These are phyloP conservation scores for Curvularia eragrostidis DNA, from an alignment of 2,329 filamentous ascomycete genomes.

Conservation along the genomic window DNA sequence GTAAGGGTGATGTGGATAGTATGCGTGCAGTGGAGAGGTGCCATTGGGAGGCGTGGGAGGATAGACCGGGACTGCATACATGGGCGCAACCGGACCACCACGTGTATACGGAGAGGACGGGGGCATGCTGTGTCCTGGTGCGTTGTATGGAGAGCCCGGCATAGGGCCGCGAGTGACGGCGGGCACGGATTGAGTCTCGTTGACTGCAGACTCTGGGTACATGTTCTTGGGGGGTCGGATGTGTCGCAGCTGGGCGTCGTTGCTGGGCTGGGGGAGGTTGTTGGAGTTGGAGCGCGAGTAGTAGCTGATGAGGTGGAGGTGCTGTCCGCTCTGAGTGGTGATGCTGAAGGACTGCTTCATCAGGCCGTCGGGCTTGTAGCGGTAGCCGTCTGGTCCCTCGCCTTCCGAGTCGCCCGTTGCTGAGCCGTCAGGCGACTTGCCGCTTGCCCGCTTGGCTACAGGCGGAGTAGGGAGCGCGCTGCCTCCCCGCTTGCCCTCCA, in stretches of 20 bases:
- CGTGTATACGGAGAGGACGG: constrained; percentile 61
- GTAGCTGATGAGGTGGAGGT: constrained; percentile 97
- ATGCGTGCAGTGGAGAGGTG: constrained; percentile 53
- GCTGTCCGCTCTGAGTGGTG: constrained; percentile 86
- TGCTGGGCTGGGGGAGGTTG: constrained; percentile 80
- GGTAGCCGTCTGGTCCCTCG: constrained; percentile 59
- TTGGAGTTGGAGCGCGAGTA: constrained; percentile 81
- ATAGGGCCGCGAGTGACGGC: constrained; percentile 79
- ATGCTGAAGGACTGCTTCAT: constrained; percentile 99
- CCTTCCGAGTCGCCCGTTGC: constrained; percentile 84
- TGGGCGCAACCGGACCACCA: constrained; percentile 50
- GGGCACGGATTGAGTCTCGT: constrained; percentile 80
- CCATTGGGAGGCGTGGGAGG: constrained; percentile 52
- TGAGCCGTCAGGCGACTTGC: constrained; percentile 82
- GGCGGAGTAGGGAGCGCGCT: constrained; percentile 62
- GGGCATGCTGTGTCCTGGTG: constrained; percentile 59
- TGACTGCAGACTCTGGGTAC: constrained; percentile 95
- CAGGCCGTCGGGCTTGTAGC: constrained; percentile 82
- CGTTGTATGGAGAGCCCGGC: constrained; percentile 63
- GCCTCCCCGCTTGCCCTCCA: constrained; percentile 96
- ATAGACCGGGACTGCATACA: constrained; percentile 50
- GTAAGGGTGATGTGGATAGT: constrained; percentile 45
- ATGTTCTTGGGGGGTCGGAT: constrained; percentile 91
- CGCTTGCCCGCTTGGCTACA: constrained; percentile 53
- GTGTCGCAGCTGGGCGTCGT: constrained; percentile 77